These are phyloP conservation scores for Euphorbia corollata DNA, from an alignment of 441 rosid species.

Conservation along the genomic window DNA sequence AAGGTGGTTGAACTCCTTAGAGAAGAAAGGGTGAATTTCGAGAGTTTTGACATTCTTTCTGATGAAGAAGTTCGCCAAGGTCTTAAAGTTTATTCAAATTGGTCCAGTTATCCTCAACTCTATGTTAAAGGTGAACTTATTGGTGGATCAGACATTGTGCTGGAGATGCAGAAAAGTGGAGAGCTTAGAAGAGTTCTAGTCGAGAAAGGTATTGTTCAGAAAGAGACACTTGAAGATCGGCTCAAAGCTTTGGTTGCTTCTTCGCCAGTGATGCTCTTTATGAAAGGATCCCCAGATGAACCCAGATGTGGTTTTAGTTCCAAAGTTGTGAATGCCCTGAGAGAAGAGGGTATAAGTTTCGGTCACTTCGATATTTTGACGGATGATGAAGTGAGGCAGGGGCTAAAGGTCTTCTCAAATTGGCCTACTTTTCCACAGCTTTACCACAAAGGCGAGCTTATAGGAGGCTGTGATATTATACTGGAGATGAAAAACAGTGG, in stretches of 20 bases:
- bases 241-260: constrained; percentile 48
- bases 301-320: constrained; percentile 93
- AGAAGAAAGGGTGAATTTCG: constrained; percentile 63
- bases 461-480: constrained; percentile 93
- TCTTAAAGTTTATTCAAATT: constrained; percentile 80
- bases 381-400: constrained; percentile 89
- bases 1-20: constrained; percentile 59
- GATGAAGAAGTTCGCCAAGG: constrained; percentile 79
- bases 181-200: constrained; percentile 52
- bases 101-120: constrained; percentile 94
- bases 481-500: constrained; percentile 61
- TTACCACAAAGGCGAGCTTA: constrained; percentile 78
- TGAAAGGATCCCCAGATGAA: constrained; percentile 85
- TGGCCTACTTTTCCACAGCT: constrained; percentile 98
- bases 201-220: constrained; percentile 51
- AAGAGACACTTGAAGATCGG: constrained; percentile 55
- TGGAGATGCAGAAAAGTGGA: constrained; percentile 94
- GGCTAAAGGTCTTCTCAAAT: constrained; percentile 70
- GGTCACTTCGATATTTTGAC: constrained; percentile 69
- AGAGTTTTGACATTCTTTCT: constrained; percentile 67
- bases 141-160: constrained; percentile 92
- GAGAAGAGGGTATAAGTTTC: constrained; percentile 55
- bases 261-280: constrained; percentile 79
- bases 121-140: constrained; percentile 69
- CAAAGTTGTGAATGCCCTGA: constrained; percentile 70